Evolutionary conservation across 2,329 filamentous ascomycete species (phyloP).

Genomic region (Fusarium tupiense): DNA sequence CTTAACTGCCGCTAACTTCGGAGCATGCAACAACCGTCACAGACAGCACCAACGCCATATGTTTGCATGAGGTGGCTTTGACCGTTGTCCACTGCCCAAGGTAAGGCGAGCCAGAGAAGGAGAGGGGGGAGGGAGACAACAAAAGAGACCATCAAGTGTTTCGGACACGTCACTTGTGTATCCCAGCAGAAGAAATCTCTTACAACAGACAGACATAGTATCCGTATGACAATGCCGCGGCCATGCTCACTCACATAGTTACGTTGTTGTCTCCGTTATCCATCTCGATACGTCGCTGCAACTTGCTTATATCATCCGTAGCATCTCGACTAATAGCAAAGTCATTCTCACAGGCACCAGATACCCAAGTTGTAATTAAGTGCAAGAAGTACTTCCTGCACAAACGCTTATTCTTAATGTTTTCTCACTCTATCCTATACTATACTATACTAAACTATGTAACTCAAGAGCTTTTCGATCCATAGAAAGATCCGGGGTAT

Average conservation of each 20-base stretch:
- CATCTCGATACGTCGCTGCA: not conserved
- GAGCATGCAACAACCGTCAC: constrained; percentile 31
- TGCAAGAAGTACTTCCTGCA: not conserved
- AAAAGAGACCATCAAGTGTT: not conserved
- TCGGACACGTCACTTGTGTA: constrained; percentile 19
- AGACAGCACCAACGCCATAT: constrained; percentile 27
- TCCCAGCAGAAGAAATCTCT: not conserved
- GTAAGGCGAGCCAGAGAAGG: not conserved
- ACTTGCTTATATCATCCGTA: not conserved
- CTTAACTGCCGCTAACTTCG: constrained; percentile 29
- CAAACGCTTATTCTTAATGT: constrained; percentile 11
- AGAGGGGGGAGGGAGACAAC: not conserved
- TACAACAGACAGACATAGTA: not conserved
- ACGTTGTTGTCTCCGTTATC: constrained; percentile 12
- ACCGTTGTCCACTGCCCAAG: not conserved
- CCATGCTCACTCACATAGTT: not conserved
- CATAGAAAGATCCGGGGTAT: constrained; percentile 29
- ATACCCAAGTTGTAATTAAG: not conserved
- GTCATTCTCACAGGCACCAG: not conserved
- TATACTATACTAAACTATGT: not conserved
- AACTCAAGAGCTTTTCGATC: constrained; percentile 8
- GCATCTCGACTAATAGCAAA: not conserved
- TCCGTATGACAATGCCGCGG: not conserved
- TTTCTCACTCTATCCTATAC: constrained; percentile 11
- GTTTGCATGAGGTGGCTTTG: constrained; percentile 24